Conservation (phyloP, 441 rosid genomes). For the Hura crepitans region DNA sequence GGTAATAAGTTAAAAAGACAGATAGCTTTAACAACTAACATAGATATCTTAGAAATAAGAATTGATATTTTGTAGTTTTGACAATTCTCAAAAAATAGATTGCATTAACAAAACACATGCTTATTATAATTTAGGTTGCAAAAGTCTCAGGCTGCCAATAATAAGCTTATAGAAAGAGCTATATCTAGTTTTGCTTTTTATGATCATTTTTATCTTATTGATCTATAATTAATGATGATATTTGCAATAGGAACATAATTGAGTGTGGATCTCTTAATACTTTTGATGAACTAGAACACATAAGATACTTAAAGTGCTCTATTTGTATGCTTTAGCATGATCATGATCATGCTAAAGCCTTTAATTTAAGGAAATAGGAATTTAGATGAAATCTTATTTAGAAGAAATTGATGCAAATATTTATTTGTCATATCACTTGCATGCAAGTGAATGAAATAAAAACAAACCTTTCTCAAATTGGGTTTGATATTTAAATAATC, state of each 20-base stretch:
- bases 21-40: too few relatives aligned
- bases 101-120: not conserved
- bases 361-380: not conserved
- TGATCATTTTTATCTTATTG: not conserved
- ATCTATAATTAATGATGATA: not conserved
- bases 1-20: not conserved
- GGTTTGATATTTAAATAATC: slow-evolving; percentile 59
- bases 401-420: not conserved
- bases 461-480: slow-evolving; percentile 70
- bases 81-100: not conserved
- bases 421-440: slow-evolving; percentile 22
- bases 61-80: not conserved
- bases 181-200: not conserved
- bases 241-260: not conserved
- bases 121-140: not conserved
- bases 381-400: not conserved
- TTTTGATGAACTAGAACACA: not conserved
- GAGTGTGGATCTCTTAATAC: not conserved
- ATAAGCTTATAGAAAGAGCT: not conserved
- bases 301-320: not conserved
- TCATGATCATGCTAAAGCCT: not conserved
- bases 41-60: not conserved
- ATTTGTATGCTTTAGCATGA: not conserved
- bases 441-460: slow-evolving; percentile 66
- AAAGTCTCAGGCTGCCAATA: not conserved